Evolutionary conservation across 306 rosid genomes (phyloP), one percentile per base, ranked within the genome.

Genomic region (Bauhinia variegata): DNA sequence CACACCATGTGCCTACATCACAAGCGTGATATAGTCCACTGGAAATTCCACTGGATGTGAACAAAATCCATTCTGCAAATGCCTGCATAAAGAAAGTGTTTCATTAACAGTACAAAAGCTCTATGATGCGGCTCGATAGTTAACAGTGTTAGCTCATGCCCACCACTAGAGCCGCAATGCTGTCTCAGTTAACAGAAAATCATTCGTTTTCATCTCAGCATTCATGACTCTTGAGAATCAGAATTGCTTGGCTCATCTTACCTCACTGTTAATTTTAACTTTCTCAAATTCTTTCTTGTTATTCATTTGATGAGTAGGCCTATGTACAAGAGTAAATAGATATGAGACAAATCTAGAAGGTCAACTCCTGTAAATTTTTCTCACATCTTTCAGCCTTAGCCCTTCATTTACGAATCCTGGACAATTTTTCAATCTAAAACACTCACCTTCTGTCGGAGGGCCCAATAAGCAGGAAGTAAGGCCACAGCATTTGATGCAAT

Each of bases 1-100:
- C 78, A 79, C 99, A 93, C 99, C 99, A 90, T 19, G 97, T 77
- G 54, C 99, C 99, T 34, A 93, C 99, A 39, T 93, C 99, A 72
- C 99, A 93, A 38, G 97, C 97, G 83, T 93, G 99, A 67, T 93
- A 93, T 63, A 93, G 14, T 69, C 78, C 97, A 70, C 99, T 90
- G 49, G 96, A 58, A 68, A 86, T 88, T 75, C 99, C 99, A 60
- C 99, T 93, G 34, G 88, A 53, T 48, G 99, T 90, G 75, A 60
- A 90, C 30, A 93, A 52, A 65, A 93, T 68, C 97, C 99, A 93
- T 77, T 93, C 99, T 14, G 97, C 80, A 61, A 68, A 81, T 49
- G 96, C 99, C 99, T 93, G 86, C 65, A 88, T 50, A 69, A 44
- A 62, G 67, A 52, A 75, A 69, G 61, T 62, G 33, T 69, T 67